These are phyloP conservation scores for Didymella sp. DNA, from an alignment of 2,329 filamentous ascomycete genomes.

Conservation along the genomic window DNA sequence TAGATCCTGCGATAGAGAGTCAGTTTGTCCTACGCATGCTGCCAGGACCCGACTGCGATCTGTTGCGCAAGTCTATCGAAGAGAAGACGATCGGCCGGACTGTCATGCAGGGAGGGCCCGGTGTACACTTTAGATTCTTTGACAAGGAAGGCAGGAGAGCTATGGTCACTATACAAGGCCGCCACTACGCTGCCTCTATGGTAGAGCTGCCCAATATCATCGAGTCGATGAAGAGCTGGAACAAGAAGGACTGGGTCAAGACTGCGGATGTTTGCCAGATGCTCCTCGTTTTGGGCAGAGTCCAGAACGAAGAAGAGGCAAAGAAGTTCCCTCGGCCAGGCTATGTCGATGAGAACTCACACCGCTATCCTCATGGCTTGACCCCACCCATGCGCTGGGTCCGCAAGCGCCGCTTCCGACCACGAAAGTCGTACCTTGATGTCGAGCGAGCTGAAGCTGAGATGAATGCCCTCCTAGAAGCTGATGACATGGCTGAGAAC, in stretches of 20 bases:
- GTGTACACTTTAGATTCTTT: constrained; percentile 82
- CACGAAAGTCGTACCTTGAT: constrained; percentile 80
- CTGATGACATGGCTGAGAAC: constrained; percentile 69
- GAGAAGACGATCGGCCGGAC: constrained; percentile 77
- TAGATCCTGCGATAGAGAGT: constrained; percentile 86
- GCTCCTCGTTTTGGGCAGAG: constrained; percentile 76
- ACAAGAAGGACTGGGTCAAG: constrained; percentile 85
- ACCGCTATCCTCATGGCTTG: constrained; percentile 82
- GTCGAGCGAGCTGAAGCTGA: constrained; percentile 84
- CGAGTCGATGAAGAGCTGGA: constrained; percentile 93
- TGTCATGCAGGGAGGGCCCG: constrained; percentile 70
- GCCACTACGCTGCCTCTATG: constrained; percentile 77
- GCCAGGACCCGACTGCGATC: constrained; percentile 84
- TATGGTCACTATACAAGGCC: constrained; percentile 71
- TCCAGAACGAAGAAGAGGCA: constrained; percentile 63
- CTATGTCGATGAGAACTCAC: constrained; percentile 71
- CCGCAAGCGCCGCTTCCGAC: constrained; percentile 80
- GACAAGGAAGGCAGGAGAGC: constrained; percentile 76
- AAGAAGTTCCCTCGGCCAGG: constrained; percentile 67
- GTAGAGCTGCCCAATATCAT: constrained; percentile 87
- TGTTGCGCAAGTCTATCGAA: constrained; percentile 76
- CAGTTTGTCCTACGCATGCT: constrained; percentile 89
- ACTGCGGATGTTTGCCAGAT: constrained; percentile 89
- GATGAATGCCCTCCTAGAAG: constrained; percentile 74
- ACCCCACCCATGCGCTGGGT: constrained; percentile 89